Evolutionary conservation across 768 basidiomycete genomes (phyloP), one percentile per base, ranked within the genome.

Genomic region (Fistulinella prunicolor): DNA sequence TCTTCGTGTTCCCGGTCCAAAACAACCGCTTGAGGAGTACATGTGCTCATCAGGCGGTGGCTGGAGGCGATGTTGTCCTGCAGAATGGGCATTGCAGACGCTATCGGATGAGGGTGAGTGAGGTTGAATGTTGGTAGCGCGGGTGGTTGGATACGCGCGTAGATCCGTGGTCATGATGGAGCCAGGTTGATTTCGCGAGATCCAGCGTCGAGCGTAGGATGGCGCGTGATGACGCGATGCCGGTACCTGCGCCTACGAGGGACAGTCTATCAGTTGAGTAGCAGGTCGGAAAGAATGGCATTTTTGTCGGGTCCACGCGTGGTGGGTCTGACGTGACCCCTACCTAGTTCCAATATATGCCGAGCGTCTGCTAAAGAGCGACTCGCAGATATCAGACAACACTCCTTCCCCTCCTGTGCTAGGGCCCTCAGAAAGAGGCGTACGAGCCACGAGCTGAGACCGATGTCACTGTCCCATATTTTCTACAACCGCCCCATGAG

Each of bases 391-490:
- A 21, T 45, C 49, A 29, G 44, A 47, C 38, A 63, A 48, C 2
- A 1, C 2, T 14, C 51, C 47, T 4, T n/a, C n/a, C 35, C 32
- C 1, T 12, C 24, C 4, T 37, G 30, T 1, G 14, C 24, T 28
- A 26, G 51, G 14, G 46, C 45, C 9, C 44, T n/a, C 20, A 21
- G 44, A 70, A 62, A 54, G 50, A 73, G 66, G 23, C 49, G 62
- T 1, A 78, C 71, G 4, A 95, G 70, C 89, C 89, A 94, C 3
- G 90, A 79, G 47, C 86, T 84, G 17, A 94, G 69, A 6, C 89
- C 92, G 39, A 95, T 76, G 2, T 94, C 94, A 35, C 92, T 94
- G 63, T 95, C 93, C 94, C 94, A 96, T 45, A 95, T 79, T 91
- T 95, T 95, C 94, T 95, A 70, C 22, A 50, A 86, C 91, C 91